A percentile compares a stretch with the other conserved stretches of the same genome.
Evolutionary conservation across 106 monocot genomes (phyloP).

Genomic region (Agapanthus africanus): DNA sequence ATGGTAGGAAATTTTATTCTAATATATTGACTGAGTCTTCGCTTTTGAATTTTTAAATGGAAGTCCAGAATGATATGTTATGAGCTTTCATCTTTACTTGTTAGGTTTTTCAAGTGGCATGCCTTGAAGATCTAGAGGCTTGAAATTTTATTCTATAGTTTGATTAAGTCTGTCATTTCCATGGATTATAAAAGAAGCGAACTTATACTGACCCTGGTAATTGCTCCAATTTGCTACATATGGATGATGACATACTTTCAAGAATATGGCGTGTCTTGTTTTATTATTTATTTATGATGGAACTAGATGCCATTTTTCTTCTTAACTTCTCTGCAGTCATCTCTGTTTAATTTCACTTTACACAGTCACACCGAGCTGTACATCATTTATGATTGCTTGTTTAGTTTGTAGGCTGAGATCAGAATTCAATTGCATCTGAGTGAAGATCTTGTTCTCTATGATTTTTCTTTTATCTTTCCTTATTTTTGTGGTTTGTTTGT

Average conservation of each 20-base stretch:
- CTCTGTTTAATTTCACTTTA: not conserved
- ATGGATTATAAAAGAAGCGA: not conserved
- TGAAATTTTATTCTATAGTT: not conserved
- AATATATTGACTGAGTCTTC: not conserved
- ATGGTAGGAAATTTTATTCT: not conserved
- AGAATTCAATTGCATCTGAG: not conserved
- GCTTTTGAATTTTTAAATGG: not conserved
- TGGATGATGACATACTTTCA: not conserved
- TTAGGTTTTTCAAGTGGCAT: not conserved
- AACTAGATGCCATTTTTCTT: not conserved
- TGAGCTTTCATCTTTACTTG: not conserved
- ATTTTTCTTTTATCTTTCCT: not conserved
- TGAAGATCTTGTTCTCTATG: not conserved
- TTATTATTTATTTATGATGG: not conserved
- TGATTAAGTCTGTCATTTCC: not conserved
- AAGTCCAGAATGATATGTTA: not conserved
- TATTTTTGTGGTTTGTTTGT: constrained; percentile 9
- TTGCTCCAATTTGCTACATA: too few relatives aligned
- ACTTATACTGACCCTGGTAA: too few relatives aligned
- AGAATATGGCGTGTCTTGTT: not conserved
- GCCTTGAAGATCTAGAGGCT: not conserved
- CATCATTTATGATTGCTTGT: not conserved
- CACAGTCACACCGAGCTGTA: not conserved
- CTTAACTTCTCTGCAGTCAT: not conserved
- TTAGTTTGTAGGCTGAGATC: not conserved